phyloP scores from a whole-genome alignment of 2,329 filamentous ascomycete genomes.

The Ascochyta clinopodiicola region DNA sequence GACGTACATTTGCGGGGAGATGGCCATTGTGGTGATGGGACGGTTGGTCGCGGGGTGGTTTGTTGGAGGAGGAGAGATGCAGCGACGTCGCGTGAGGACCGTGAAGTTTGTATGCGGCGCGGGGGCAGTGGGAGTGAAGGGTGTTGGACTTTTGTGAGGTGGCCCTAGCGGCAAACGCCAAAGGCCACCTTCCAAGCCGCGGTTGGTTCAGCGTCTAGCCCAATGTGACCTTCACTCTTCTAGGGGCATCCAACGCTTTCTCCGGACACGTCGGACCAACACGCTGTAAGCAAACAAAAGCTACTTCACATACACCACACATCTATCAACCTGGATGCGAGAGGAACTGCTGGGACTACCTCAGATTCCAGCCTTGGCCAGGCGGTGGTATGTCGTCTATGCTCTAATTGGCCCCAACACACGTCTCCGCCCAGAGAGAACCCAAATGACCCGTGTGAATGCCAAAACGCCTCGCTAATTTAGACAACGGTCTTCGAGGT shows the following conservation, averaged over 20 bases:
- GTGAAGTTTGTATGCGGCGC: conserved; percentile 9
- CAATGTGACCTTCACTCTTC: conserved; percentile 28
- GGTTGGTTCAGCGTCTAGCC: conserved; percentile 26
- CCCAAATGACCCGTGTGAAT: conserved; percentile 9
- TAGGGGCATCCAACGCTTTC: conserved; percentile 36
- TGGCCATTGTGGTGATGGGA: conserved; percentile 38
- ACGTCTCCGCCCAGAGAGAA: neutral
- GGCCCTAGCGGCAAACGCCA: conserved; percentile 25
- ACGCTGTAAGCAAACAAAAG: neutral
- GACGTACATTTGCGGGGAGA: conserved; percentile 48
- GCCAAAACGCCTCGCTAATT: conserved; percentile 36
- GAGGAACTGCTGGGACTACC: neutral
- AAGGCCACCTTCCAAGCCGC: conserved; percentile 38
- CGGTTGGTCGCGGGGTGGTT: neutral
- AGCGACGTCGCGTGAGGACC: conserved; percentile 3
- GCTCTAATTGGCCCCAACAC: conserved; percentile 5
- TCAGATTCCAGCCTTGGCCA: neutral
- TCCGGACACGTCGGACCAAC: conserved; percentile 28
- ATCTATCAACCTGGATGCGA: too few species aligned
- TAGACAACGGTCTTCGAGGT: conserved; percentile 6
- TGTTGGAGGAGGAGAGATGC: neutral
- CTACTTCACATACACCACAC: too few species aligned
- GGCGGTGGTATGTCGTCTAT: conserved; percentile 35
- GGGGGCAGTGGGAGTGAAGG: conserved; percentile 24
- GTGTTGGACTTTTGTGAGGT: conserved; percentile 33